These are phyloP conservation scores for Chionographis japonica DNA, from an alignment of 106 monocot genomes.

Conservation along the genomic window DNA sequence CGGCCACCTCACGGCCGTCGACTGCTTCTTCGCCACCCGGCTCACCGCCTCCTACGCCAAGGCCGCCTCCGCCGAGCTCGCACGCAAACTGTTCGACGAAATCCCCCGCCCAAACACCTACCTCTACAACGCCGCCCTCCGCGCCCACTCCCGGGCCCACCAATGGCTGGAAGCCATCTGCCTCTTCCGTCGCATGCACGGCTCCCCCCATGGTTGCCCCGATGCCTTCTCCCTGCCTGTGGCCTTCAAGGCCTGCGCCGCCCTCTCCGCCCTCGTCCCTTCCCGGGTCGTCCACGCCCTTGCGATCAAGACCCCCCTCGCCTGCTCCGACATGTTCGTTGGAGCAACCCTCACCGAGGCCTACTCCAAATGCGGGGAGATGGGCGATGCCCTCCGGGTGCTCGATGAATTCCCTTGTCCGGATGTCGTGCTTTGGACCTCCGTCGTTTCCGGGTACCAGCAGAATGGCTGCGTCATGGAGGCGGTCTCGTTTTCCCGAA, in stretches of 20 bases:
- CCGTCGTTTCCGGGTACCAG: slow-evolving; percentile 52
- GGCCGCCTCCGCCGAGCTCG: neutral
- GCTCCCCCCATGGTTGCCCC: neutral
- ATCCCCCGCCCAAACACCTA: slow-evolving; percentile 31
- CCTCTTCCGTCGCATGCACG: slow-evolving; percentile 22
- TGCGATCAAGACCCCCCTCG: slow-evolving; percentile 7
- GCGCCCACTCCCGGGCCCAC: slow-evolving; percentile 31
- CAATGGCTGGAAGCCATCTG: slow-evolving; percentile 26
- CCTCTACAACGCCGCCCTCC: slow-evolving; percentile 50
- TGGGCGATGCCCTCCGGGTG: slow-evolving; percentile 40
- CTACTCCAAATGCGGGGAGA: slow-evolving; percentile 44
- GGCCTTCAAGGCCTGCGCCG: slow-evolving; percentile 36
- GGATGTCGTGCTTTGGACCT: slow-evolving; percentile 60
- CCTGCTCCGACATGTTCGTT: slow-evolving; percentile 38
- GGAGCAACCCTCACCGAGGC: slow-evolving; percentile 50
- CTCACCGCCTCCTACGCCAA: slow-evolving; percentile 12
- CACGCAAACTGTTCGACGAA: slow-evolving; percentile 48
- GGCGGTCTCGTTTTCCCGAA: slow-evolving; percentile 33
- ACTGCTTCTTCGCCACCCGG: slow-evolving; percentile 23
- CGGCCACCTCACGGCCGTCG: slow-evolving; percentile 13
- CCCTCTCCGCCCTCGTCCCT: slow-evolving; percentile 8
- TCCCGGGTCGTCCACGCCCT: slow-evolving; percentile 38
- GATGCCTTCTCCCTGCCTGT: slow-evolving; percentile 48
- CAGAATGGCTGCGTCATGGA: slow-evolving; percentile 26
- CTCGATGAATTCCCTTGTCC: slow-evolving; percentile 38